phyloP scores from a whole-genome alignment of 2,329 filamentous ascomycete genomes.

The Penicillium sp. region DNA sequence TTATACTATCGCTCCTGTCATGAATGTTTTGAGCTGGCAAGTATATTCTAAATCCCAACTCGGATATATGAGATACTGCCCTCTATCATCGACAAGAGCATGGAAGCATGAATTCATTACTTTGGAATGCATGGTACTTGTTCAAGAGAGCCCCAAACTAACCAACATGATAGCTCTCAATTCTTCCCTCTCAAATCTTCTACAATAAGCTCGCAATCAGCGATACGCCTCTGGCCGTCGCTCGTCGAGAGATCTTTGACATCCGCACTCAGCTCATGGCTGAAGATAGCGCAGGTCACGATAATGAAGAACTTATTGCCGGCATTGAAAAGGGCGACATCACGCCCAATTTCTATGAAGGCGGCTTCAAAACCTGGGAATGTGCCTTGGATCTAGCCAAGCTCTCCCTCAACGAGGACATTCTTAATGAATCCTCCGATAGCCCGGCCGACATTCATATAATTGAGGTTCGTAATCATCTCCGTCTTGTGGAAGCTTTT shows the following conservation, averaged over 20 bases:
- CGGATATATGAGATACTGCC: background rate
- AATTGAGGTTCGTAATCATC: slow-evolving; percentile 34
- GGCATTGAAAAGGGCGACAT: slow-evolving; percentile 57
- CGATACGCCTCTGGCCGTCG: slow-evolving; percentile 37
- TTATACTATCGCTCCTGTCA: background rate
- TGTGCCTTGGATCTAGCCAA: slow-evolving; percentile 60
- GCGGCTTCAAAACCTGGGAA: slow-evolving; percentile 69
- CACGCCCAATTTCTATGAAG: slow-evolving; percentile 61
- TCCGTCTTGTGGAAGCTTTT: background rate
- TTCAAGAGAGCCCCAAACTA: background rate
- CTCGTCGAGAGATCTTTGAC: slow-evolving; percentile 62
- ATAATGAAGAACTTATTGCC: slow-evolving; percentile 45
- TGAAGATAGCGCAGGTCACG: slow-evolving; percentile 47
- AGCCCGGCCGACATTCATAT: slow-evolving; percentile 38
- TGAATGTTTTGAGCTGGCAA: background rate
- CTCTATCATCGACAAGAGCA: background rate
- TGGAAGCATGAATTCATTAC: background rate
- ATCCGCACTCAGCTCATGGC: slow-evolving; percentile 63
- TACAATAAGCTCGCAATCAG: slow-evolving; percentile 54
- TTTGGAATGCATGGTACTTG: background rate
- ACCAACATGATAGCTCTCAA: slow-evolving; percentile 45
- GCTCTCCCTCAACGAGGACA: slow-evolving; percentile 24
- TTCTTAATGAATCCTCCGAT: slow-evolving; percentile 8
- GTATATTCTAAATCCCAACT: background rate
- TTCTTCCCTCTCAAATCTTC: slow-evolving; percentile 59